A percentile compares a stretch with the other conserved stretches of the same genome.
Evolutionary conservation across 1,284 basidiomycete genomes (phyloP).

Genomic region (Neonothopanus nambi): DNA sequence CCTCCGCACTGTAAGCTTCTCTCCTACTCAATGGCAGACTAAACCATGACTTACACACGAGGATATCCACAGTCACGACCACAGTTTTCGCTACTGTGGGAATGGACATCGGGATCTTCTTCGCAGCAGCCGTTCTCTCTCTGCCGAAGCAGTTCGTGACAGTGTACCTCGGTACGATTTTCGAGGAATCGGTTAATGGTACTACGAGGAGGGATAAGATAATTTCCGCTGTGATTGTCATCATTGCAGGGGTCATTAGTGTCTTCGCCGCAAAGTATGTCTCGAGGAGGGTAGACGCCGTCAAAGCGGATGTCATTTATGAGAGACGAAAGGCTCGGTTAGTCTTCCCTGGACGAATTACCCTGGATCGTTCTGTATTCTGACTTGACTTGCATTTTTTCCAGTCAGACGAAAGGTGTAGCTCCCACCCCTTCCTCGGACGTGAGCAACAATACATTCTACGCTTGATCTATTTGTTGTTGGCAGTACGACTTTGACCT

Average conservation of each 20-base stretch:
- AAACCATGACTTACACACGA: neutral
- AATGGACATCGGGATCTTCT: slow-evolving; percentile 72
- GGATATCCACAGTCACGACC: slow-evolving; percentile 51
- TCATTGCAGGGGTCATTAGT: neutral
- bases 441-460: no score
- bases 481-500: no score
- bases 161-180: slow-evolving; percentile 73
- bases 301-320: slow-evolving; percentile 3
- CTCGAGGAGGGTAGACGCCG: neutral
- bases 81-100: slow-evolving; percentile 83
- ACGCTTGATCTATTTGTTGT: no score
- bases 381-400: no score
- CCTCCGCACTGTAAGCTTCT: slow-evolving; percentile 67
- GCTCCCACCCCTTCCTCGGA: no score
- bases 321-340: slow-evolving; percentile 9
- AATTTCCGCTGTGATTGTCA: neutral
- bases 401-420: no score
- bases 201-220: slow-evolving; percentile 15
- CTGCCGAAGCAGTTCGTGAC: slow-evolving; percentile 78
- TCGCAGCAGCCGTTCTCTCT: slow-evolving; percentile 70
- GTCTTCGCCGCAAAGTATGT: neutral
- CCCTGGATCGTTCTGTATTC: no score
- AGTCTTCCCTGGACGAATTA: neutral
- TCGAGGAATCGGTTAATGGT: slow-evolving; percentile 46
- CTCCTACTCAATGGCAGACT: neutral